Percentiles rank a stretch among this genome's conserved stretches.
phyloP scores from a whole-genome alignment of 148 eudicot species.

The Nepenthes gracilis region DNA sequence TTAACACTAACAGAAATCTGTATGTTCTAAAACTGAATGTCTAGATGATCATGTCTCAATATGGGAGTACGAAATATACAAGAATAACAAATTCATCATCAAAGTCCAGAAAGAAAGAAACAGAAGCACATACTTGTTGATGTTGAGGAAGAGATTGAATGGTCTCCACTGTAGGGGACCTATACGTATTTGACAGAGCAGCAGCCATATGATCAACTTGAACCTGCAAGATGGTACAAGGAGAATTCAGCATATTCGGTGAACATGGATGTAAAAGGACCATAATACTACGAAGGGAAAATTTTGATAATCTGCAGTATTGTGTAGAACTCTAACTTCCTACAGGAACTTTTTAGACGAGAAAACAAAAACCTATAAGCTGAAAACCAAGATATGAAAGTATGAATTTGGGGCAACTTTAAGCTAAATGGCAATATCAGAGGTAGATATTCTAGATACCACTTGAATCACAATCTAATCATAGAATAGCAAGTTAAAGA shows the following conservation, averaged over 20 bases:
- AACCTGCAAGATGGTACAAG: conserved; percentile 32
- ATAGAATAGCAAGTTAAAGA: no score
- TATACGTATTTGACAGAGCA: conserved; percentile 78
- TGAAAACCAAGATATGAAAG: not conserved
- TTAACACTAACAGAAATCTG: no score
- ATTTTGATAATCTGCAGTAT: no score
- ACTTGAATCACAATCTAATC: no score
- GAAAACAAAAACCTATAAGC: not conserved
- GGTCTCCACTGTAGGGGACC: conserved; percentile 73
- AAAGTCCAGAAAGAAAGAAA: not conserved
- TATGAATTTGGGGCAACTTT: no score
- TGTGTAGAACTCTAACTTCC: not conserved
- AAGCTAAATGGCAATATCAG: no score
- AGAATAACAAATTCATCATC: not conserved
- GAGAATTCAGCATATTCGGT: not conserved
- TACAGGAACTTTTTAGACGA: not conserved
- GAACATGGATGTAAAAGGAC: not conserved
- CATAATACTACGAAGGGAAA: not conserved
- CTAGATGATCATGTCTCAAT: no score
- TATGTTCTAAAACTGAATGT: no score
- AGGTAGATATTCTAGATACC: no score
- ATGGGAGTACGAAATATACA: no score
- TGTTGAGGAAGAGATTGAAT: conserved; percentile 94
- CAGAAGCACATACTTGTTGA: conserved; percentile 51
- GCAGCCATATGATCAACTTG: conserved; percentile 77